Percentiles rank a stretch among this genome's conserved stretches.
These are phyloP conservation scores for Phytophthora quininea DNA, from an alignment of 352 stramenopile genomes.

Conservation along the genomic window DNA sequence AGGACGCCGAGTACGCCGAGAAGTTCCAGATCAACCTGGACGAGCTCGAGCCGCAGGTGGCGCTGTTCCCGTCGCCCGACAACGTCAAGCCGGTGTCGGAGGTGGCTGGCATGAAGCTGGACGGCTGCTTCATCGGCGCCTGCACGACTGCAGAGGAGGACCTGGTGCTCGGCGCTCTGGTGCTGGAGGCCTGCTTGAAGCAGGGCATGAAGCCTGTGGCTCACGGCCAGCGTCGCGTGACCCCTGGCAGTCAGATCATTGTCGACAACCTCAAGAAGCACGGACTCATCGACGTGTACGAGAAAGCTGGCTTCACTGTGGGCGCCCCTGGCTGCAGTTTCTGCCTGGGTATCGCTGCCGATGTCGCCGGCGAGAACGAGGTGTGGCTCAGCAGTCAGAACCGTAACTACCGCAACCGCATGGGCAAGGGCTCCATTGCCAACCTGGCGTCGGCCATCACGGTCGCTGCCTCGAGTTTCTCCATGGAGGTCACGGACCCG, in stretches of 20 bases:
- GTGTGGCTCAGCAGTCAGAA: slow-evolving; percentile 88
- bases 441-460: slow-evolving; percentile 84
- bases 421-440: slow-evolving; percentile 82
- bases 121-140: slow-evolving; percentile 87
- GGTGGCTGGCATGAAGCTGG: slow-evolving; percentile 73
- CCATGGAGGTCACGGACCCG: slow-evolving; percentile 81
- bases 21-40: slow-evolving; percentile 79
- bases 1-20: slow-evolving; percentile 74
- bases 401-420: slow-evolving; percentile 89
- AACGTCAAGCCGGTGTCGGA: slow-evolving; percentile 78
- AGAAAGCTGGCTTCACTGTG: slow-evolving; percentile 80
- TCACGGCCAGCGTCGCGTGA: slow-evolving; percentile 76
- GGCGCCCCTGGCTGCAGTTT: slow-evolving; percentile 82
- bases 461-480: slow-evolving; percentile 84
- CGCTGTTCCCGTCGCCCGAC: slow-evolving; percentile 81
- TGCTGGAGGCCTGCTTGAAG: slow-evolving; percentile 80
- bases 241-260: slow-evolving; percentile 78
- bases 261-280: slow-evolving; percentile 83
- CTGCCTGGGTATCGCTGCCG: slow-evolving; percentile 83
- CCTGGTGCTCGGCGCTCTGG: slow-evolving; percentile 76
- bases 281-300: slow-evolving; percentile 78
- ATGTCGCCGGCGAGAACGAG: slow-evolving; percentile 81
- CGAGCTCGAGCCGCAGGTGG: slow-evolving; percentile 74
- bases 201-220: slow-evolving; percentile 63
- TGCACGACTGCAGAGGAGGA: slow-evolving; percentile 87